phyloP scores from a whole-genome alignment of 1,139 yeast genomes.

The Arxiozyma bovina region DNA sequence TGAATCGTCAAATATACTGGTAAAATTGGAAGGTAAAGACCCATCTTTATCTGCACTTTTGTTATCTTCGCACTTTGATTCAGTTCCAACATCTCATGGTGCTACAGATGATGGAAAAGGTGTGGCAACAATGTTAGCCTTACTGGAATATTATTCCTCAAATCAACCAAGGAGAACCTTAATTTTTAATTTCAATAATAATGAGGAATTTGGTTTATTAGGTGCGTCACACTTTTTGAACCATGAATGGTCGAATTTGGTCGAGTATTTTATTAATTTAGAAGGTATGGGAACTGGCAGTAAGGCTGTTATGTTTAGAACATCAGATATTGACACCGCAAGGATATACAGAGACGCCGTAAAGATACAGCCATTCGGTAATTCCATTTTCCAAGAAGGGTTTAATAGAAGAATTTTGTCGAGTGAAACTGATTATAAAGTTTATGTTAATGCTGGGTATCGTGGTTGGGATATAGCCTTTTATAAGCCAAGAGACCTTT shows the following conservation, averaged over 20 bases:
- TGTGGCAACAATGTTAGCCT: conserved; percentile 71
- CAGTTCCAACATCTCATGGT: conserved; percentile 82
- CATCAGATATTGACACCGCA: conserved; percentile 70
- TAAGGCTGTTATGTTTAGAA: conserved; percentile 71
- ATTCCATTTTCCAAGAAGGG: conserved; percentile 74
- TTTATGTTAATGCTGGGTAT: conserved; percentile 57
- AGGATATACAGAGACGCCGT: conserved; percentile 43
- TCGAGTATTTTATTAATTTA: conserved; percentile 63
- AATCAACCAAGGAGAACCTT: conserved; percentile 57
- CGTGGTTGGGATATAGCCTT: conserved; percentile 80
- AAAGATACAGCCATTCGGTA: conserved; percentile 55
- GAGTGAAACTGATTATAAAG: conserved; percentile 79
- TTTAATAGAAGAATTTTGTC: conserved; percentile 62
- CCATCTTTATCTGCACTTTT: conserved; percentile 54
- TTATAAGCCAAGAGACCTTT: conserved; percentile 67
- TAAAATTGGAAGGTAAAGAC: conserved; percentile 57
- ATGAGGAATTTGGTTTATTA: conserved; percentile 81
- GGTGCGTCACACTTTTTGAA: conserved; percentile 72
- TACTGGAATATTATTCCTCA: conserved; percentile 43
- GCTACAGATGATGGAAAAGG: conserved; percentile 94
- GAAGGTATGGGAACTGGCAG: conserved; percentile 98
- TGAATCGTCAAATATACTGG: conserved; percentile 73
- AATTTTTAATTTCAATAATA: conserved; percentile 76
- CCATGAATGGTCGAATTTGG: conserved; percentile 65
- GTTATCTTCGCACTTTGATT: conserved; percentile 80